These are phyloP conservation scores for Rhizophlyctis rosea DNA, from an alignment of 192 early-diverging fungal species.

Conservation along the genomic window DNA sequence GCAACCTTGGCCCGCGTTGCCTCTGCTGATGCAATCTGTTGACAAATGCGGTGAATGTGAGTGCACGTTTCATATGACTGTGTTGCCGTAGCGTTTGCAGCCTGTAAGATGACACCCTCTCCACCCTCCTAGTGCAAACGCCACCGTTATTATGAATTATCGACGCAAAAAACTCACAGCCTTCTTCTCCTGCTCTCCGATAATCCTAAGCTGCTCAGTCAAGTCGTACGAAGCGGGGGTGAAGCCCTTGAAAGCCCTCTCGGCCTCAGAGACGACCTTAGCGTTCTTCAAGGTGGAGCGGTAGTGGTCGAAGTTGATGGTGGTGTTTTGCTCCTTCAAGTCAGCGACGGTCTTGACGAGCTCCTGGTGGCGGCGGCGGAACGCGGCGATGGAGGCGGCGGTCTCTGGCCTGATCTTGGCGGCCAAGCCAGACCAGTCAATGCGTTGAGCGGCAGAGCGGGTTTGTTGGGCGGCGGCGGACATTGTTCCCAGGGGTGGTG, in stretches of 20 bases:
- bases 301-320: constrained; percentile 89
- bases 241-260: constrained; percentile 79
- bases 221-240: constrained; percentile 82
- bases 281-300: constrained; percentile 86
- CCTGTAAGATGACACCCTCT: too few relatives aligned
- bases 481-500: too few relatives aligned
- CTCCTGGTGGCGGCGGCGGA: constrained; percentile 95
- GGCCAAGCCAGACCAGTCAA: constrained; percentile 89
- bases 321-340: constrained; percentile 75
- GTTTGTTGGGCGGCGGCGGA: constrained; percentile 4
- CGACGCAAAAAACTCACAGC: constrained; percentile 52
- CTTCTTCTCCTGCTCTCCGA: constrained; percentile 47
- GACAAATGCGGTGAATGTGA: too few relatives aligned
- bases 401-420: constrained; percentile 87
- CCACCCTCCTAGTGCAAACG: too few relatives aligned
- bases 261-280: constrained; percentile 82
- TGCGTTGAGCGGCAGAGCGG: constrained; percentile 58
- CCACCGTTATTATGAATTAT: too few relatives aligned
- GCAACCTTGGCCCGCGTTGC: constrained; percentile 81
- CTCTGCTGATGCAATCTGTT: constrained; percentile 76
- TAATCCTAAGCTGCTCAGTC: constrained; percentile 72
- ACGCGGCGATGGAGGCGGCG: constrained; percentile 74
- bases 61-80: too few relatives aligned
- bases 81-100: too few relatives aligned
- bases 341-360: constrained; percentile 76